phyloP scores from a whole-genome alignment of 2,329 filamentous ascomycete species.

The Thelonectria olida region DNA sequence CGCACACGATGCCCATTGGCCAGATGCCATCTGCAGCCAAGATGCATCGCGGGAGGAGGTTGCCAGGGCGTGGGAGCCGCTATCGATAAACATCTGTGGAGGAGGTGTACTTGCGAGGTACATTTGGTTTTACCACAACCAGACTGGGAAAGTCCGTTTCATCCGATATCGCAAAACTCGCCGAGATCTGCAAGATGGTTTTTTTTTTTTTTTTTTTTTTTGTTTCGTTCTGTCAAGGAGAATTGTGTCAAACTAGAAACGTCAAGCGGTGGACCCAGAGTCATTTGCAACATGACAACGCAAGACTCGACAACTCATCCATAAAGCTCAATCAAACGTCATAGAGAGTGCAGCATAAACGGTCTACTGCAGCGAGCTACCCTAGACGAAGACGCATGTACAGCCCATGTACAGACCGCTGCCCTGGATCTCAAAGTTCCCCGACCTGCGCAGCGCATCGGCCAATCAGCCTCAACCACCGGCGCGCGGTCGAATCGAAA shows the following conservation, averaged over 20 bases:
- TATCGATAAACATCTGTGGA: slow-evolving; percentile 40
- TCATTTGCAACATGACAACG: slow-evolving; percentile 8
- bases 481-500: slow-evolving; percentile 38
- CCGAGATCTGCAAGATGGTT: background rate
- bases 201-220: background rate
- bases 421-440: background rate
- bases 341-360: slow-evolving; percentile 25
- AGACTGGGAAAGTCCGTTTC: background rate
- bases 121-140: slow-evolving; percentile 15
- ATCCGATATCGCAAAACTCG: slow-evolving; percentile 3
- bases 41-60: slow-evolving; percentile 19
- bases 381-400: slow-evolving; percentile 21
- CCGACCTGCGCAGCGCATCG: slow-evolving; percentile 1
- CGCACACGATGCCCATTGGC: slow-evolving; percentile 34
- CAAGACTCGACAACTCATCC: slow-evolving; percentile 12
- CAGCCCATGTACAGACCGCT: slow-evolving; percentile 23
- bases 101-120: background rate
- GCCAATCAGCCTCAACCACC: slow-evolving; percentile 30
- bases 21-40: slow-evolving; percentile 31
- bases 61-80: slow-evolving; percentile 33
- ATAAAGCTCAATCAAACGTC: background rate
- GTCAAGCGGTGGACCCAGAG: background rate
- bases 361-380: slow-evolving; percentile 21
- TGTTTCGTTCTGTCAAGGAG: background rate
- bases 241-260: background rate